Conservation (phyloP, 2,329 filamentous ascomycete species). For the Ophiocordyceps camponoti-floridani region DNA sequence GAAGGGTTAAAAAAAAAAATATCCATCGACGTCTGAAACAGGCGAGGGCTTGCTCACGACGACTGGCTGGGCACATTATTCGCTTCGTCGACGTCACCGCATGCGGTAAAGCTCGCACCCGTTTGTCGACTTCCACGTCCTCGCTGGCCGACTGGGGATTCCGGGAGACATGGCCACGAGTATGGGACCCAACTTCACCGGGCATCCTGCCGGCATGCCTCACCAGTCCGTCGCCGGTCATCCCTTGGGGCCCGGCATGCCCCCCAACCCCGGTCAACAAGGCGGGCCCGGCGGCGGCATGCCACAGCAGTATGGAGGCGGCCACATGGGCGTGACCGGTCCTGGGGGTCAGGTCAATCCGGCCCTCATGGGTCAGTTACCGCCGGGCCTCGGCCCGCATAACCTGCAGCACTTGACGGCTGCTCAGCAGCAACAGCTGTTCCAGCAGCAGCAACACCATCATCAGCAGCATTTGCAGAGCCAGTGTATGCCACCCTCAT, state of each 20-base stretch:
- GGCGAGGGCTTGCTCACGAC: too few species aligned
- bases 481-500: slow-evolving; percentile 12
- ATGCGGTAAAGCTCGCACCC: slow-evolving; percentile 27
- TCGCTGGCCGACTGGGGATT: slow-evolving; percentile 31
- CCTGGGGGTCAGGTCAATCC: slow-evolving; percentile 57
- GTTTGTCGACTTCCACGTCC: slow-evolving; percentile 39
- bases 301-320: slow-evolving; percentile 44
- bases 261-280: slow-evolving; percentile 51
- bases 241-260: slow-evolving; percentile 43
- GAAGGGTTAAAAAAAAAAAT: too few species aligned
- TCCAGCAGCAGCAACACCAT: slow-evolving; percentile 29
- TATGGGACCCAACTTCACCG: slow-evolving; percentile 43
- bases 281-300: slow-evolving; percentile 47
- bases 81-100: slow-evolving; percentile 16
- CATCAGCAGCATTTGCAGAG: slow-evolving; percentile 11
- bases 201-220: slow-evolving; percentile 54
- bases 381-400: slow-evolving; percentile 48
- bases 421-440: slow-evolving; percentile 34
- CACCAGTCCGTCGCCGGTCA: slow-evolving; percentile 52
- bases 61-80: too few species aligned
- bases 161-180: slow-evolving; percentile 49
- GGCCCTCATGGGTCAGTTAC: slow-evolving; percentile 62
- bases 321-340: slow-evolving; percentile 51
- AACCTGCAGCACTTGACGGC: slow-evolving; percentile 56
- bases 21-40: too few species aligned